Evolutionary conservation across 768 basidiomycete genomes (phyloP), one percentile per base, ranked within the genome.

Genomic region (Pleurotus pulmonarius): DNA sequence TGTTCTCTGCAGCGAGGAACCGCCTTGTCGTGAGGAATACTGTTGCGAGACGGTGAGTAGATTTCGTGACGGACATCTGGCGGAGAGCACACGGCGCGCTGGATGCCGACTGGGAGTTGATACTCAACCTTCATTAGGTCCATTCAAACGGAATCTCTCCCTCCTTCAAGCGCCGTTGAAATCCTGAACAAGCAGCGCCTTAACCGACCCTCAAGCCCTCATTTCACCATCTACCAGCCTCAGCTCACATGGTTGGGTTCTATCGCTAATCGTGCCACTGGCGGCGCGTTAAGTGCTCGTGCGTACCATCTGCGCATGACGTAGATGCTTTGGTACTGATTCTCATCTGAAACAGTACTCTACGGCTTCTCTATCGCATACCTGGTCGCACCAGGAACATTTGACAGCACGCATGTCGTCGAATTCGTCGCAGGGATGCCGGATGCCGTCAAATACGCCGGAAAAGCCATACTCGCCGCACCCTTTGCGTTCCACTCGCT

Each of bases 181-280:
- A 88, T 94, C 60, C 77, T 98, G 64, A 96, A 98, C 79, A 71
- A 81, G 62, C 95, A 98, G 70, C 90, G 97, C 61, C 73, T 92
- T 49, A 76, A 77, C 48, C 88, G 97, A n/a, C 96, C 97, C 15
- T 90, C 82, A 59, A 91, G 89, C 65, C 97, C 97, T 7, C 95
- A 98, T 71, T 90, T 94, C 68, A 94, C 94, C 56, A 98, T 99
- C 73, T 99, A 99, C 75, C 88, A 95, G 67, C 90, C 89, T 1
- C 92, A 98, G 73, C 72, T 98, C 46, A 98, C 96, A 37, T 96
- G 92, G 92, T 12, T 91, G 55, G 80, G 73, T 4, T 97, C 94
- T 15, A 93, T 96, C 64, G 84, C 81, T 40, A 88, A 98, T 74
- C 90, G 97, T 69, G 70, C 81, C n/a, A 90, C 94, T 9, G 97